Base-by-base conservation (phyloP, 331 rosid genomes). In the Quercus tomentella region DNA sequence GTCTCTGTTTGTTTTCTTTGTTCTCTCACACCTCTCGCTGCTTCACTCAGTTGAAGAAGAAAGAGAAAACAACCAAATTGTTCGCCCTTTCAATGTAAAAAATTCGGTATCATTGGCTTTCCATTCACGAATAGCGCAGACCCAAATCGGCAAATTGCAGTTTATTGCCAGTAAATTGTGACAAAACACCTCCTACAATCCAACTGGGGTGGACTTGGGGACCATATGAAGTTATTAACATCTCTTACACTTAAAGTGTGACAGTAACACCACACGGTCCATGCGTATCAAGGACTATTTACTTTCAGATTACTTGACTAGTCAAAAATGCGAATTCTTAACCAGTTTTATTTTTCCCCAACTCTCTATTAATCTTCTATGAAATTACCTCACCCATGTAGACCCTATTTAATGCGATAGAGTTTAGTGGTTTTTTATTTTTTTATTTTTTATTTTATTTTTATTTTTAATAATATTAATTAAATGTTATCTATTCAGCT, bases 91-190 rank as follows among this genome's bases (percentile, higher is more conserved):
- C 0, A 0, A 4, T 75, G 87, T 56, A 73, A 55, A 0, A 0
- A 0, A 1, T n/a, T 7, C 4, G 66, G 77, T 4, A 0, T 1
- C 2, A 17, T 82, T 10, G 6, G 0, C 10, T 86, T 73, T 74
- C 88, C 91, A 28, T 82, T 77, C 74, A 65, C 70, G 57, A 63
- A 7, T 7, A 0, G 0, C 26, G 16, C 1, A 1, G 4, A 58
- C 1, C 83, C 25, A 35, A 17, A n/a, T n/a, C n/a, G n/a, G n/a
- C n/a, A n/a, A n/a, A 77, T 1, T 87, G 88, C 45, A 88, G 91
- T 1, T 8, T 78, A 20, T 23, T 60, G 60, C 18, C 20, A 0
- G 55, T 83, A 2, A 0, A 84, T 2, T 79, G 81, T 31, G 28
- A 80, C 2, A 25, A 70, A 0, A 14, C 73, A 10, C 2, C 0